These are phyloP conservation scores for Porcisia deanei DNA, from an alignment of 208 protist genomes.

Conservation along the genomic window DNA sequence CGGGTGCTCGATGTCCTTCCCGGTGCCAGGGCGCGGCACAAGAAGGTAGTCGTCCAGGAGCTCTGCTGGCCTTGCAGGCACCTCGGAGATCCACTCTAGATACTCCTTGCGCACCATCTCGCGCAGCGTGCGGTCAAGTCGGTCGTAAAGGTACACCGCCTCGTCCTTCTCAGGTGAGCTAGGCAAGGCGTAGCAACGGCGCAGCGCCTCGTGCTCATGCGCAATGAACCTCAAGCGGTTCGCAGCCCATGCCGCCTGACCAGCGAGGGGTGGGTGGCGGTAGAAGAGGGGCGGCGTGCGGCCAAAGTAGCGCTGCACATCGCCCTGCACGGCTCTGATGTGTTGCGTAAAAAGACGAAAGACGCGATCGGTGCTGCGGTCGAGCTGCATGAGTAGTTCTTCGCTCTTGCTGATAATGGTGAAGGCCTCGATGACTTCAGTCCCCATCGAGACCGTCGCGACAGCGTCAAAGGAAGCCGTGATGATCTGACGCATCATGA, in stretches of 20 bases:
- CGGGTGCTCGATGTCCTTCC: conserved; percentile 51
- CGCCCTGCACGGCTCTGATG: conserved; percentile 86
- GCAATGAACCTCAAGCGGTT: conserved; percentile 65
- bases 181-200: conserved; percentile 83
- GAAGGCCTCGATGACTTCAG: conserved; percentile 97
- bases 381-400: conserved; percentile 92
- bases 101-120: conserved; percentile 83
- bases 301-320: conserved; percentile 93
- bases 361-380: conserved; percentile 92
- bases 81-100: conserved; percentile 67
- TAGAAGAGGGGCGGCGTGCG: conserved; percentile 90
- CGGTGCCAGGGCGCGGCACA: conserved; percentile 50
- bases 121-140: conserved; percentile 79
- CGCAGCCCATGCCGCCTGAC: conserved; percentile 92
- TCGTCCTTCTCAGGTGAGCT: conserved; percentile 84
- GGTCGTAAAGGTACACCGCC: conserved; percentile 68
- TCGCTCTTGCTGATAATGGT: conserved; percentile 94
- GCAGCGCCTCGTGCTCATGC: conserved; percentile 52
- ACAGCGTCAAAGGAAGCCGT: conserved; percentile 95
- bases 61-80: conserved; percentile 71
- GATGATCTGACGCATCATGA: conserved; percentile 98
- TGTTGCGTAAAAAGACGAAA: conserved; percentile 85
- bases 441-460: conserved; percentile 85
- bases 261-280: conserved; percentile 89
- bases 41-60: conserved; percentile 91